phyloP scores from a whole-genome alignment of 1,284 basidiomycete species.

The Pseudozyma sp. region DNA sequence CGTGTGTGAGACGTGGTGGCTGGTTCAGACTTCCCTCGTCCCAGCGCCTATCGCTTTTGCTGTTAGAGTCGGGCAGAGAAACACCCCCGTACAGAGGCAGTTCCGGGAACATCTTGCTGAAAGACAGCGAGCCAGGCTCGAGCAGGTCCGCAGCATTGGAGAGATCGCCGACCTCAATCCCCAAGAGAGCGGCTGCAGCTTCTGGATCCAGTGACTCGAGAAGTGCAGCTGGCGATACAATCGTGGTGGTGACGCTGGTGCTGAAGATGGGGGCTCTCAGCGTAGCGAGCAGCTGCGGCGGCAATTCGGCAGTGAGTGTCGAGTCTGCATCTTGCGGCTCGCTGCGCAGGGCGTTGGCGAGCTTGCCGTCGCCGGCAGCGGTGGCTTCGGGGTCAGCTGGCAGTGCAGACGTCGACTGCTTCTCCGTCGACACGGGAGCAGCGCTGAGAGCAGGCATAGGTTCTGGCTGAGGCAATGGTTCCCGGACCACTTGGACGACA shows the following conservation, averaged over 20 bases:
- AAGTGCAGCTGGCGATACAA: conserved; percentile 58
- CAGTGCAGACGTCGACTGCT: conserved; percentile 1
- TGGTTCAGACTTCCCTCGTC: conserved; percentile 69
- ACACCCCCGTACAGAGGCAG: conserved; percentile 70
- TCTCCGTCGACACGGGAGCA: conserved; percentile 1
- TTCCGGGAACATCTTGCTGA: conserved; percentile 71
- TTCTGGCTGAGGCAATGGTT: conserved; percentile 28
- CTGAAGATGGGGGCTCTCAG: conserved; percentile 65
- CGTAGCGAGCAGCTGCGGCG: conserved; percentile 56
- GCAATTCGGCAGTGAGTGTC: conserved; percentile 60
- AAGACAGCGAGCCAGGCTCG: conserved; percentile 46
- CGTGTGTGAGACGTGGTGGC: conserved; percentile 69
- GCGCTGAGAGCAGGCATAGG: conserved; percentile 48
- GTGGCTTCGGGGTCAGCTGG: background rate
- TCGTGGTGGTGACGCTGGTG: conserved; percentile 55
- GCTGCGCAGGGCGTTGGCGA: conserved; percentile 25
- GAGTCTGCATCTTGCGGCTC: conserved; percentile 45
- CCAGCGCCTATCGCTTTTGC: conserved; percentile 70
- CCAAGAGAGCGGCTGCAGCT: conserved; percentile 55
- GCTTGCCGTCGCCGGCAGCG: conserved; percentile 6
- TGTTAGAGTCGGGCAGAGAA: conserved; percentile 39
- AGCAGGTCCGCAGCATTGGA: conserved; percentile 45
- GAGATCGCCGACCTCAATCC: conserved; percentile 48
- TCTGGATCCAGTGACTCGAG: conserved; percentile 57
- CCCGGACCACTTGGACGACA: conserved; percentile 46